Evolutionary conservation across 2,329 filamentous ascomycete species (phyloP).

Genomic region (Juglanconis oblonga): DNA sequence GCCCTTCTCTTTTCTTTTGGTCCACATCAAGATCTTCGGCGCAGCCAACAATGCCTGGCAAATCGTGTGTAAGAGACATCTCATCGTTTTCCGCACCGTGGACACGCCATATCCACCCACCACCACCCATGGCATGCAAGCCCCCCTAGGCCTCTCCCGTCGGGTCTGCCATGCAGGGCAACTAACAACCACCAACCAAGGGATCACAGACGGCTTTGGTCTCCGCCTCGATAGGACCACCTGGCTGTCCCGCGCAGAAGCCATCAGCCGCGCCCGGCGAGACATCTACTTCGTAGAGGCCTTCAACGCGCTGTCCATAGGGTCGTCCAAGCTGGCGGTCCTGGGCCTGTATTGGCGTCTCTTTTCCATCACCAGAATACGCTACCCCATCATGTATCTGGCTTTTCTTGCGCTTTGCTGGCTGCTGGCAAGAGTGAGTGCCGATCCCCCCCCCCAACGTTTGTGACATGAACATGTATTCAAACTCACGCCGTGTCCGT

Average conservation of each 20-base stretch:
- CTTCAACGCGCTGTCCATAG: neutral
- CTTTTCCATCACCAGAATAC: neutral
- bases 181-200: neutral
- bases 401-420: neutral
- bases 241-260: neutral
- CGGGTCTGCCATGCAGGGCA: too few relatives aligned
- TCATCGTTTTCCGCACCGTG: too few relatives aligned
- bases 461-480: neutral
- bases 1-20: too few relatives aligned
- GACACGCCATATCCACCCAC: too few relatives aligned
- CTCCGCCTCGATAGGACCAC: neutral
- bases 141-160: too few relatives aligned
- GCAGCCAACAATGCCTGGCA: too few relatives aligned
- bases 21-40: too few relatives aligned
- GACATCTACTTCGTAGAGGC: neutral
- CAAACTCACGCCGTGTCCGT: neutral
- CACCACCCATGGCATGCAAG: too few relatives aligned
- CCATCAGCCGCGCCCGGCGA: neutral
- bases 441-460: neutral
- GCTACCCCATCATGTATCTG: neutral
- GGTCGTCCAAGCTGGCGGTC: neutral
- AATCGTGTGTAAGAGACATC: too few relatives aligned
- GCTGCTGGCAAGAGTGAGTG: neutral
- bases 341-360: neutral
- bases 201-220: neutral